These are phyloP conservation scores for Kluyveromyces aestuarii DNA, from an alignment of 805 yeast species.

Conservation along the genomic window DNA sequence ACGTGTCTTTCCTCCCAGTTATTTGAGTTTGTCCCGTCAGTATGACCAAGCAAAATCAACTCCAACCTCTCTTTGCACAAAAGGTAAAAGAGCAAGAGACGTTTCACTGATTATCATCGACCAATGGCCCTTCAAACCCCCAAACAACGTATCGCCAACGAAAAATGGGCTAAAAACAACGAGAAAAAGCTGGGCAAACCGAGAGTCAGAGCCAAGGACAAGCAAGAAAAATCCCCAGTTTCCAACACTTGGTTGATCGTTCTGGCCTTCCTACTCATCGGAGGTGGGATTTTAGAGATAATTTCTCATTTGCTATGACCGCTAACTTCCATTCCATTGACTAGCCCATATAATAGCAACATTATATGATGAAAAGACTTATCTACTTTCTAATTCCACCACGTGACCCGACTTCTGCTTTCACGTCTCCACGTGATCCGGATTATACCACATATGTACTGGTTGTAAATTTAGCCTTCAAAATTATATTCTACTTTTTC, in stretches of 20 bases:
- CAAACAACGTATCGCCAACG: constrained; percentile 80
- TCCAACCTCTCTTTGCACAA: neutral
- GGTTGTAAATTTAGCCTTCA: neutral
- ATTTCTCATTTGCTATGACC: constrained; percentile 16
- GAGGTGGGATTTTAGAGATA: constrained; percentile 74
- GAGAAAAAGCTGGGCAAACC: constrained; percentile 72
- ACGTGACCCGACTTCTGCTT: constrained; percentile 27
- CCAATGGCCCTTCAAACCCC: constrained; percentile 70
- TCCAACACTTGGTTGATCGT: constrained; percentile 57
- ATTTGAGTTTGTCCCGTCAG: neutral
- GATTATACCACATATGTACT: neutral
- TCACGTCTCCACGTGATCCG: constrained; percentile 30
- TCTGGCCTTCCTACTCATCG: constrained; percentile 59
- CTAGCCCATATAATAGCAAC: neutral
- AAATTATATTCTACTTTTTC: neutral
- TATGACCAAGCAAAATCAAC: neutral
- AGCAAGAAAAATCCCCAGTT: constrained; percentile 40
- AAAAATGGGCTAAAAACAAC: constrained; percentile 65
- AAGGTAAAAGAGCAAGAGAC: neutral
- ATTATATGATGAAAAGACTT: neutral
- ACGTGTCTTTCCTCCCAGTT: neutral
- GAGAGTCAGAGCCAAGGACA: constrained; percentile 30
- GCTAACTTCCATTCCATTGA: neutral
- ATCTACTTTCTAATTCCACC: neutral
- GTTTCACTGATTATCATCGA: neutral